Conservation (phyloP, 495 filamentous ascomycete species). For the Hypoxylon lenormandii region DNA sequence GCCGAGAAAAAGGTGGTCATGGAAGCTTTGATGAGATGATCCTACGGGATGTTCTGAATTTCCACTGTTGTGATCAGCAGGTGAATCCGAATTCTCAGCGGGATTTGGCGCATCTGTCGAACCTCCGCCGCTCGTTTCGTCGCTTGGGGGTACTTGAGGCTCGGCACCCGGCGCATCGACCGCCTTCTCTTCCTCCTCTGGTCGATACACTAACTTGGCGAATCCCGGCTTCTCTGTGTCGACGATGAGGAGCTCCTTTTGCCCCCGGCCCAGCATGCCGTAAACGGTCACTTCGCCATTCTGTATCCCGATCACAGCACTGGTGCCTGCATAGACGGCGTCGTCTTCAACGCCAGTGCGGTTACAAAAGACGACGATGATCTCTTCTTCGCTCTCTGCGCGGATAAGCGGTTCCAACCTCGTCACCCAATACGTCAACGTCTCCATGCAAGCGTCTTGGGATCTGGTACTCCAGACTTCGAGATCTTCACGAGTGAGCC, state of each 20-base stretch:
- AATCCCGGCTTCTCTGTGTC: constrained; percentile 59
- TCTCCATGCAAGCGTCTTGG: constrained; percentile 78
- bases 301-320: constrained; percentile 79
- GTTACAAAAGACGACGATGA: constrained; percentile 87
- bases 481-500: constrained; percentile 73
- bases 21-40: neutral
- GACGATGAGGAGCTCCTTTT: constrained; percentile 73
- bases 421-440: constrained; percentile 89
- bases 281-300: constrained; percentile 75
- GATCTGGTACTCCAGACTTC: constrained; percentile 56
- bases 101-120: constrained; percentile 7
- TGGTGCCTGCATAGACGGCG: constrained; percentile 85
- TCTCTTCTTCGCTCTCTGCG: constrained; percentile 67
- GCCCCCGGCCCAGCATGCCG: constrained; percentile 73
- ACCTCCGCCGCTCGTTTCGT: constrained; percentile 1
- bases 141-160: constrained; percentile 3
- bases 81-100: neutral
- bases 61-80: neutral
- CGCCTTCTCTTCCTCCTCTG: constrained; percentile 22
- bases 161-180: constrained; percentile 24
- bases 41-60: neutral
- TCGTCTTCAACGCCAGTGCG: constrained; percentile 76
- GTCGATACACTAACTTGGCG: constrained; percentile 48
- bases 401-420: constrained; percentile 79
- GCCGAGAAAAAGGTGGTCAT: neutral